A percentile compares a stretch with the other conserved stretches of the same genome.
Conservation (phyloP, 495 filamentous ascomycete species). For the Sordaria brevicollis region DNA sequence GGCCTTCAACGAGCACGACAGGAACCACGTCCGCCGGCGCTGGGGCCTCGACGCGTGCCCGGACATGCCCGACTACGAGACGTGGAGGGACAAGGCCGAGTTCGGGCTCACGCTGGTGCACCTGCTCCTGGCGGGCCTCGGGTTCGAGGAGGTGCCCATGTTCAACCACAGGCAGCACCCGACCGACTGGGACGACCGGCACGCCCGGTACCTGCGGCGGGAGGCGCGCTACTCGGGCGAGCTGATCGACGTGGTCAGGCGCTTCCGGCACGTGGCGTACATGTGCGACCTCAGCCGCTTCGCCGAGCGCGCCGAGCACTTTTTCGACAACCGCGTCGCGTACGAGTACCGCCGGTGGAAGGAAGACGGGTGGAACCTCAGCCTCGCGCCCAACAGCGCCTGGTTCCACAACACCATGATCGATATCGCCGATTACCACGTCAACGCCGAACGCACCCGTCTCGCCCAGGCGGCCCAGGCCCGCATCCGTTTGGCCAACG, state of each 20-base stretch:
- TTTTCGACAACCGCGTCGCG: not conserved
- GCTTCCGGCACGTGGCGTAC: not conserved
- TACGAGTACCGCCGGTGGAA: too few species aligned
- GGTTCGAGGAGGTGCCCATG: too few species aligned
- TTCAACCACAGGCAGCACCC: too few species aligned
- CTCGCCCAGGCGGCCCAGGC: too few species aligned
- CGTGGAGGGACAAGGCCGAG: slow-evolving; percentile 3
- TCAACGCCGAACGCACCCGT: not conserved
- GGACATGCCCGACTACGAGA: not conserved
- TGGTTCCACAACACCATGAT: not conserved
- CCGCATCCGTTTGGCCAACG: too few species aligned
- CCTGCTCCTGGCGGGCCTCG: too few species aligned
- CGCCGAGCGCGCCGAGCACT: not conserved
- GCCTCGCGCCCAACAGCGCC: not conserved
- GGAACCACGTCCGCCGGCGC: not conserved
- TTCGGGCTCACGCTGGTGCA: not conserved
- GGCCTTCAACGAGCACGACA: not conserved
- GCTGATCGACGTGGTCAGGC: too few species aligned
- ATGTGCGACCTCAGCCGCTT: not conserved
- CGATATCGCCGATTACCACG: not conserved
- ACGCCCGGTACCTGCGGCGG: too few species aligned
- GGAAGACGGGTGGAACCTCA: not conserved
- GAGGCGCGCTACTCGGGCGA: too few species aligned
- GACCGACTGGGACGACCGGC: too few species aligned
- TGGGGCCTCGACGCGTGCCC: too few species aligned